Evolutionary conservation across 1,284 basidiomycete species (phyloP), one percentile per base, ranked within the genome.

Genomic region (Grifola frondosa): DNA sequence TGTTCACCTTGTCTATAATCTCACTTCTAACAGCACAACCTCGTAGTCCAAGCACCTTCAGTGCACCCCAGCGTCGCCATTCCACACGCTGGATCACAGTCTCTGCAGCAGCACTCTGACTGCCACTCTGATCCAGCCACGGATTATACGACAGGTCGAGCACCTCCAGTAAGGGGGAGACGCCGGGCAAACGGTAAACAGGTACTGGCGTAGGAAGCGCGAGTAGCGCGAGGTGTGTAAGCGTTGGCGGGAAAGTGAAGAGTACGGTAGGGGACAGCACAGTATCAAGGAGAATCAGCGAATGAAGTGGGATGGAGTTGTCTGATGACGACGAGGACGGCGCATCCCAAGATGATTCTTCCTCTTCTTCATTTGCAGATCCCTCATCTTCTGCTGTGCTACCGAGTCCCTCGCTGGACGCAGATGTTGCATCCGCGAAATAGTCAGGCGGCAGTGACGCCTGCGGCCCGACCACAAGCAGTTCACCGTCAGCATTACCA

Each of bases 101-200:
- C 23, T 63, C 53, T 8, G 59, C 65, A 16, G 63, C 67, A 12
- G 56, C 60, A 5, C 56, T 50, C 11, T 55, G 47, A n/a, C 53
- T 42, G 16, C 59, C 40, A 2, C 44, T 42, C 3, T 52, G 30
- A 20, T 48, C 47, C 22, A 88, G 62, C 84, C 85, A 88, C 2
- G 47, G 41, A 50, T 87, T 88, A 57, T 75, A 84, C 1, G 84
- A 87, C 20, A 88, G 59, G 57, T 88, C 84, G 29, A 88, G 60
- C 17, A 80, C 54, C 23, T 73, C 66, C n/a, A 88, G 60, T 17
- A 82, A 59, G 1, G 84, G 84, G 53, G 81, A 85, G n/a, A 76
- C 59, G 6, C 61, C 62, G 1, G 81, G 77, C 19, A 88, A 61
- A 42, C 79, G 70, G 49, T 80, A 72, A 13, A 88, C 53, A 3